Conservation (phyloP, 805 yeast species). For the Wickerhamomyces silvicola region DNA sequence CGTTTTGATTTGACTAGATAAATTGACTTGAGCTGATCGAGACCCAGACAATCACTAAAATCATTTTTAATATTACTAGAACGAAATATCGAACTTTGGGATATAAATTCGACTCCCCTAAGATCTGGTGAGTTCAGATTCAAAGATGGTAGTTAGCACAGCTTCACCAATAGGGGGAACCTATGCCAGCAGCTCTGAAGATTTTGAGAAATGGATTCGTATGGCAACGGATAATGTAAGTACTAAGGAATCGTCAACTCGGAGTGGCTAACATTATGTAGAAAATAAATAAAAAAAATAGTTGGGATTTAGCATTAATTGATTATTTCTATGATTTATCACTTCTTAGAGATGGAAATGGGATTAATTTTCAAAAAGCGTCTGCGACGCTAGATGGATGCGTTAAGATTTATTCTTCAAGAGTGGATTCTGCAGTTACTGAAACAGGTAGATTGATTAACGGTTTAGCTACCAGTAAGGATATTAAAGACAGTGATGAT, state of each 20-base stretch:
- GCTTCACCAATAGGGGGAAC: too few relatives aligned
- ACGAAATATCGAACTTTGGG: too few relatives aligned
- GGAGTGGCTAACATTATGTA: not conserved
- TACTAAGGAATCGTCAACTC: not conserved
- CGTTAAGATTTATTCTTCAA: conserved; percentile 82
- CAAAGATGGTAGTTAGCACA: too few relatives aligned
- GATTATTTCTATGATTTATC: conserved; percentile 86
- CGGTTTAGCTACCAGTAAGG: conserved; percentile 53
- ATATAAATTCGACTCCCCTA: too few relatives aligned
- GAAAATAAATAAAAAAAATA: conserved; percentile 75
- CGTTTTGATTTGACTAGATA: too few relatives aligned
- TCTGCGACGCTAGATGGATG: conserved; percentile 91
- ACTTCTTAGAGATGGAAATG: conserved; percentile 66
- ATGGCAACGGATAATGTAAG: conserved; percentile 23
- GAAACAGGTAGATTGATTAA: conserved; percentile 81
- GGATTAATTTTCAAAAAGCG: conserved; percentile 84
- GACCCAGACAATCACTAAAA: too few relatives aligned
- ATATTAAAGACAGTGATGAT: conserved; percentile 8
- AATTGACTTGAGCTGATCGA: too few relatives aligned
- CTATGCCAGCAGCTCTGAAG: too few relatives aligned
- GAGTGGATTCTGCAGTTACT: conserved; percentile 89
- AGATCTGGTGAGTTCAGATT: too few relatives aligned
- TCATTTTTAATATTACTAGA: too few relatives aligned
- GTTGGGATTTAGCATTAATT: conserved; percentile 87
- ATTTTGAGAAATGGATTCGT: conserved; percentile 25